These are phyloP conservation scores for Cercospora sp. DNA, from an alignment of 2,329 filamentous ascomycete species.

Conservation along the genomic window DNA sequence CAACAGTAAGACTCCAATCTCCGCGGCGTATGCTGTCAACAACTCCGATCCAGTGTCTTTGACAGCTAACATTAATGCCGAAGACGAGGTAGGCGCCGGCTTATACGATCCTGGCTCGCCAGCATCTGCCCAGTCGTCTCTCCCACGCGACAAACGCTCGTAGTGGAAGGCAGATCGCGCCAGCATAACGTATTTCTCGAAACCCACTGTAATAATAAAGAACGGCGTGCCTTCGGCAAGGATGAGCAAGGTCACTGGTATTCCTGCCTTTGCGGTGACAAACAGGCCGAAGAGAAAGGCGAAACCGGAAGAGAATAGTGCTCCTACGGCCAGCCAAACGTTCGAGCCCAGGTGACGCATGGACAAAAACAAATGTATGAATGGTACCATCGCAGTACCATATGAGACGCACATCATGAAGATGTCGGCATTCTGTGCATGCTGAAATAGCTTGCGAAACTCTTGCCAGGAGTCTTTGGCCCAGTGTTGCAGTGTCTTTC, in stretches of 20 bases:
- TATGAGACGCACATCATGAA: conserved; percentile 97
- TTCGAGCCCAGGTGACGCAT: conserved; percentile 97
- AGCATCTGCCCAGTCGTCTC: conserved; percentile 19
- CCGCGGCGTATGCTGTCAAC: conserved; percentile 88
- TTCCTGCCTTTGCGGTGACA: conserved; percentile 87
- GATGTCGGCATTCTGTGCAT: conserved; percentile 94
- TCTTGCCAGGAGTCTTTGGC: conserved; percentile 76
- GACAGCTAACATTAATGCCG: conserved; percentile 82
- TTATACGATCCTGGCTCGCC: background rate
- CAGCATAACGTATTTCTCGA: conserved; percentile 98
- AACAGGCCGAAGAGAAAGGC: conserved; percentile 92
- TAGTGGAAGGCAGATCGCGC: conserved; percentile 83
- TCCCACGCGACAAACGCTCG: conserved; percentile 60
- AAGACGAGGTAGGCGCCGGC: conserved; percentile 66
- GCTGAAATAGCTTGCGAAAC: conserved; percentile 76
- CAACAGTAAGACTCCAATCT: conserved; percentile 79
- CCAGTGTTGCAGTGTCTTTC: conserved; percentile 53
- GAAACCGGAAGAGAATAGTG: conserved; percentile 87
- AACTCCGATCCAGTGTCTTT: conserved; percentile 89
- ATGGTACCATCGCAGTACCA: conserved; percentile 95
- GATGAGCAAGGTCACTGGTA: conserved; percentile 88
- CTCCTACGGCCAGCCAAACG: conserved; percentile 90
- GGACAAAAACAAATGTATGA: conserved; percentile 93
- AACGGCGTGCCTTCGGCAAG: conserved; percentile 95
- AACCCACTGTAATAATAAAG: conserved; percentile 96